Conservation (phyloP, 169 alveolate genomes). For the Plasmodium gonderi region DNA sequence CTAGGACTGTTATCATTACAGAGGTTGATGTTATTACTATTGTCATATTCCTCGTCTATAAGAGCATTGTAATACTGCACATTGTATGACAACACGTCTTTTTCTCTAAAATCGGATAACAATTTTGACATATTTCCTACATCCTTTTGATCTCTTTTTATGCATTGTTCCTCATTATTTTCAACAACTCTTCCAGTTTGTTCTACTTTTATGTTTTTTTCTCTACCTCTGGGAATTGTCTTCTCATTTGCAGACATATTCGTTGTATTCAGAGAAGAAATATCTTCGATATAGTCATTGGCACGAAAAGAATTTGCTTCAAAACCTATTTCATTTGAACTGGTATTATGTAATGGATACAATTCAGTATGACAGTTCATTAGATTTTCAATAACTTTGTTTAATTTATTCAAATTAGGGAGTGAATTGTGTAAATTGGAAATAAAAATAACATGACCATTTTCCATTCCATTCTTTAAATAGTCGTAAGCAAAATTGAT, state of each 20-base stretch:
- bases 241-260: too few species aligned
- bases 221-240: background rate
- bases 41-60: constrained; percentile 15
- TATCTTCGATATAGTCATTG: too few species aligned
- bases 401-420: constrained; percentile 24
- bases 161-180: background rate
- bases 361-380: background rate
- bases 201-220: background rate
- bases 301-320: background rate
- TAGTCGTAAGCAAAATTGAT: constrained; percentile 43
- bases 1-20: background rate
- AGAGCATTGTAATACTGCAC: background rate
- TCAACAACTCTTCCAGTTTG: background rate
- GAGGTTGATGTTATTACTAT: background rate
- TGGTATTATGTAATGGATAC: background rate
- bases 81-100: background rate
- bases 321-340: constrained; percentile 9
- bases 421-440: constrained; percentile 57
- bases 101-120: background rate
- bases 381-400: constrained; percentile 46
- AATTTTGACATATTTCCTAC: background rate
- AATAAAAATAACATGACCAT: constrained; percentile 64
- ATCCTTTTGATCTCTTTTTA: background rate
- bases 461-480: constrained; percentile 66
- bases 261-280: too few species aligned